A percentile compares a stretch with the other conserved stretches of the same genome.
These are phyloP conservation scores for Fusarium sulawesiense DNA, from an alignment of 2,329 filamentous ascomycete species.

Conservation along the genomic window DNA sequence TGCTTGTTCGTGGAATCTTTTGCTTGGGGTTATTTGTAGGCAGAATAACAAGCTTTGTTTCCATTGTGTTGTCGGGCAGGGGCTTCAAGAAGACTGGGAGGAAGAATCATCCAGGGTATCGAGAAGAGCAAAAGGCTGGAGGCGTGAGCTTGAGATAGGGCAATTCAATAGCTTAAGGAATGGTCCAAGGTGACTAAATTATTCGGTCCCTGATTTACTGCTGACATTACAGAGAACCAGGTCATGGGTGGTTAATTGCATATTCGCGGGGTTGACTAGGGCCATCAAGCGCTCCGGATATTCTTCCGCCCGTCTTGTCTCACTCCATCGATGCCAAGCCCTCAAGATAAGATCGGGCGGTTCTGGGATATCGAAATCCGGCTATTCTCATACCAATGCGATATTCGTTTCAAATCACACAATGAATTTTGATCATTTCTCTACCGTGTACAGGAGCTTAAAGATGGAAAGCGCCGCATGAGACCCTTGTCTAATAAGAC, in stretches of 20 bases:
- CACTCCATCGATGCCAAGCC: not conserved
- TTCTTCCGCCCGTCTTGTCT: not conserved
- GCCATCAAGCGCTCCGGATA: not conserved
- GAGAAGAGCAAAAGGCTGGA: not conserved
- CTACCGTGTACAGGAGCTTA: no score
- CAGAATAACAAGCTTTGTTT: not conserved
- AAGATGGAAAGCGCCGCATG: no score
- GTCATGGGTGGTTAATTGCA: not conserved
- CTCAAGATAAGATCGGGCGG: no score
- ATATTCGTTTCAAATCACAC: no score
- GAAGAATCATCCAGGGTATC: not conserved
- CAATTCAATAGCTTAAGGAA: not conserved
- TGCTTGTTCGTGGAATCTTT: constrained; percentile 38
- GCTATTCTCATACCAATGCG: no score
- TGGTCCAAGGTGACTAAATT: not conserved
- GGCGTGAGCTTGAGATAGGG: no score
- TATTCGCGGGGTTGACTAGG: not conserved
- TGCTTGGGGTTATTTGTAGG: not conserved
- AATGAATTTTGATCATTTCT: no score
- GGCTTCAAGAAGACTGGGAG: not conserved
- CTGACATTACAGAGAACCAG: not conserved
- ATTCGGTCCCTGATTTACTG: not conserved
- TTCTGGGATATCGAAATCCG: no score
- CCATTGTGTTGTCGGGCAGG: not conserved
- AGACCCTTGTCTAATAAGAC: no score